Conservation (phyloP, 2,329 filamentous ascomycete genomes). For the Curvularia sp. region DNA sequence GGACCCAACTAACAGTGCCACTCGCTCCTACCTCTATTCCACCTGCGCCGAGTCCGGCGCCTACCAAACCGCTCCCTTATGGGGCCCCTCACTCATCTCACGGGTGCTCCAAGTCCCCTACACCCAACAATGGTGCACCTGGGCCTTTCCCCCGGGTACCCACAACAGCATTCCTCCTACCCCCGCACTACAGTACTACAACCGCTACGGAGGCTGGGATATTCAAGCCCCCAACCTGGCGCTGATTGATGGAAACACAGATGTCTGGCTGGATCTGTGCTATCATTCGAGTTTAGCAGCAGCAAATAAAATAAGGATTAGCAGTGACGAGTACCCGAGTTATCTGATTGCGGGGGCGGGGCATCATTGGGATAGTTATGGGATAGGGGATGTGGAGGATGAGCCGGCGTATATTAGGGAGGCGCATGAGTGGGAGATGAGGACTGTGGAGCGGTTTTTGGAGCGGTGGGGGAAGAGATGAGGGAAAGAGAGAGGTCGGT, state of each 20-base stretch:
- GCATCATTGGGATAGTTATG: slow-evolving; percentile 61
- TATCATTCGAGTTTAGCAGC: slow-evolving; percentile 55
- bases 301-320: slow-evolving; percentile 47
- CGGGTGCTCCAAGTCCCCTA: slow-evolving; percentile 58
- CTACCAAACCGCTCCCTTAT: slow-evolving; percentile 57
- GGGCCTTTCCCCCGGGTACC: slow-evolving; percentile 59
- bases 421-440: slow-evolving; percentile 60
- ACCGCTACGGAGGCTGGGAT: slow-evolving; percentile 58
- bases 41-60: slow-evolving; percentile 59
- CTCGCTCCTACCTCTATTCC: slow-evolving; percentile 59
- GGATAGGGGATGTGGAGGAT: slow-evolving; percentile 49
- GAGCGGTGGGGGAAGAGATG: slow-evolving; percentile 11
- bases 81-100: slow-evolving; percentile 57
- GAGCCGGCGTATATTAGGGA: slow-evolving; percentile 61
- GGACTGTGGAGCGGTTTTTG: slow-evolving; percentile 52
- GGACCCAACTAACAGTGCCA: slow-evolving; percentile 50
- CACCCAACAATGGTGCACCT: slow-evolving; percentile 63
- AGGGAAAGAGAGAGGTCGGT: too few species aligned
- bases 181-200: slow-evolving; percentile 54
- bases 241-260: slow-evolving; percentile 60
- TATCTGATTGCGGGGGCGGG: slow-evolving; percentile 60
- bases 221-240: slow-evolving; percentile 57
- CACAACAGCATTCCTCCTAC: slow-evolving; percentile 55
- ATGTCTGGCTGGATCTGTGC: slow-evolving; percentile 61
- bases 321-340: slow-evolving; percentile 56